A percentile compares a stretch with the other conserved stretches of the same genome.
Conservation (phyloP, 2,329 filamentous ascomycete species). For the Teratosphaeriaceae sp. region DNA sequence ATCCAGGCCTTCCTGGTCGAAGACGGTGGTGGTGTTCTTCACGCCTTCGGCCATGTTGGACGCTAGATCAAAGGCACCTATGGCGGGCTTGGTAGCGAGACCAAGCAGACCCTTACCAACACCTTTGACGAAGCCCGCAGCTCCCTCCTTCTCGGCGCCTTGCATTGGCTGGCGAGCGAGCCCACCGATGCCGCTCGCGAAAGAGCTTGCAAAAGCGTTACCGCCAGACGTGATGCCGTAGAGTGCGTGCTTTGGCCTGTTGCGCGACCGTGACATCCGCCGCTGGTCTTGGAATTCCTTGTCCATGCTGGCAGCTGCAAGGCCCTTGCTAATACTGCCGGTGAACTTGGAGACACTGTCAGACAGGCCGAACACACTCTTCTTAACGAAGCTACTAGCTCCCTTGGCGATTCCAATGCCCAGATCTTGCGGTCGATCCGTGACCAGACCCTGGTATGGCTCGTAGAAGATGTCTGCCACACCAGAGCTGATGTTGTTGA, state of each 20-base stretch:
- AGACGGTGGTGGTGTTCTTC: conserved; percentile 96
- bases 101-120: conserved; percentile 92
- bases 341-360: conserved; percentile 98
- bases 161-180: conserved; percentile 90
- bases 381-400: conserved; percentile 95
- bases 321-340: conserved; percentile 91
- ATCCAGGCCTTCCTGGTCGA: conserved; percentile 89
- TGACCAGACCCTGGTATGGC: conserved; percentile 95
- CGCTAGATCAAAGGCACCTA: conserved; percentile 93
- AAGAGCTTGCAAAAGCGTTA: conserved; percentile 86
- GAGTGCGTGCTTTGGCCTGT: conserved; percentile 91
- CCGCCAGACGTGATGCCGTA: conserved; percentile 95
- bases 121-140: conserved; percentile 92
- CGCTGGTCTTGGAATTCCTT: conserved; percentile 98
- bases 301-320: conserved; percentile 91
- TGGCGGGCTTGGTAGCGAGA: conserved; percentile 92
- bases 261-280: conserved; percentile 85
- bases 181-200: conserved; percentile 90
- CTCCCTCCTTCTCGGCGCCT: conserved; percentile 91
- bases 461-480: conserved; percentile 99
- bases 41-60: conserved; percentile 97
- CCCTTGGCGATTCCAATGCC: conserved; percentile 94
- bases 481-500: conserved; percentile 97
- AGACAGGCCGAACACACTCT: conserved; percentile 93
- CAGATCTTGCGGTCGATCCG: conserved; percentile 89